Evolutionary conservation across 2,329 filamentous ascomycete genomes (phyloP).

Genomic region (Penicillium sclerotigenum): DNA sequence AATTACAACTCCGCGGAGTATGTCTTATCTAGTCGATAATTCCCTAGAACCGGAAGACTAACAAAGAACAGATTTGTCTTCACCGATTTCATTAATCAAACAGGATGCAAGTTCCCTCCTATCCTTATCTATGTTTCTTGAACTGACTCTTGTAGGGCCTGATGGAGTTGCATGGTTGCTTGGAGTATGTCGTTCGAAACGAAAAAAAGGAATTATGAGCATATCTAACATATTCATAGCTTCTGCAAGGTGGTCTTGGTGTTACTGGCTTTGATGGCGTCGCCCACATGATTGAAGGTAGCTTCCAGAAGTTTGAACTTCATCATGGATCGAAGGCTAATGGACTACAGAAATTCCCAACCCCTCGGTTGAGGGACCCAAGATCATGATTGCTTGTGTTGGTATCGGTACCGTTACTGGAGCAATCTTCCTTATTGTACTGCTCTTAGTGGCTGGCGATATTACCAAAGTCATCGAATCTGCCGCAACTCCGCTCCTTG

Average conservation of each 20-base stretch:
- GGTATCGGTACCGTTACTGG: slow-evolving; percentile 62
- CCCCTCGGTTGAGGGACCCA: slow-evolving; percentile 56
- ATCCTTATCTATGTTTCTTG: not conserved
- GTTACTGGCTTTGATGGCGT: slow-evolving; percentile 52
- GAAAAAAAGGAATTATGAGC: too few species aligned
- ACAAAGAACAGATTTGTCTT: slow-evolving; percentile 49
- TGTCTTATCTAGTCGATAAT: slow-evolving; percentile 27
- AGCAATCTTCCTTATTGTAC: slow-evolving; percentile 59
- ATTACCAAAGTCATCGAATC: slow-evolving; percentile 56
- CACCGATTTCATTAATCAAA: slow-evolving; percentile 63
- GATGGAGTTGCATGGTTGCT: slow-evolving; percentile 57
- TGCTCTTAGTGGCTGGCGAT: slow-evolving; percentile 63
- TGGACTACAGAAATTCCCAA: slow-evolving; percentile 40
- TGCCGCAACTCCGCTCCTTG: slow-evolving; percentile 56
- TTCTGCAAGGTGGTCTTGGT: slow-evolving; percentile 52
- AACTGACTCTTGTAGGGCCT: slow-evolving; percentile 45
- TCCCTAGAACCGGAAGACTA: not conserved
- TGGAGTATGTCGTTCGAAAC: slow-evolving; percentile 31
- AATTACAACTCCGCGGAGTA: slow-evolving; percentile 62
- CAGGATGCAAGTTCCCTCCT: slow-evolving; percentile 50
- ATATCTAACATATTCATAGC: slow-evolving; percentile 26
- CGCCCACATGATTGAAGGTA: slow-evolving; percentile 54
- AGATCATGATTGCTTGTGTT: slow-evolving; percentile 65
- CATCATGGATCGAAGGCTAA: slow-evolving; percentile 2
- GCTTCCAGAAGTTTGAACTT: not conserved